Base-by-base conservation (phyloP, 768 basidiomycete genomes). In the Mrakia gelida region DNA sequence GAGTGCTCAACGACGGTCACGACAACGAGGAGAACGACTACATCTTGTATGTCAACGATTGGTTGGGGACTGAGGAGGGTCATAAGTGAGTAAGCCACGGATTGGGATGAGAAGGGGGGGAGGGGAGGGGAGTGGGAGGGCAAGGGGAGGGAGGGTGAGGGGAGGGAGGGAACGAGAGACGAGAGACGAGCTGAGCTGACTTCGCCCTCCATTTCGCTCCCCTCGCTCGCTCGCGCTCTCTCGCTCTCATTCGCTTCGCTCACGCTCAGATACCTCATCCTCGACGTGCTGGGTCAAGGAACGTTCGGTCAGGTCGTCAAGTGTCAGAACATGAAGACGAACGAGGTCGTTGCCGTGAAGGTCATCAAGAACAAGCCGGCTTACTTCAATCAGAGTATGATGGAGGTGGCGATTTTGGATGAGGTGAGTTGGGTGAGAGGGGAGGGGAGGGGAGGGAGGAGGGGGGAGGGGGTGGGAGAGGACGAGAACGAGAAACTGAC, bases 311-410 rank as follows among this genome's bases (percentile, higher is more conserved):
- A 99, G 84, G 97, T 99, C 45, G 97, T 98, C 81, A 99, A 99
- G 84, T 99, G 97, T 83, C 97, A 98, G 85, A 98, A 99, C 84
- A 95, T 98, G 91, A 94, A 95, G 87, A 97, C 94, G 43, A 95
- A 98, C 85, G 96, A 98, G 84, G 93, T 98, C 75, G 94, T 97
- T 63, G 97, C 97, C 32, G 97, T 99, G 79, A 99, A 98, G 85
- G 97, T 99, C 11, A 94, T 99, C 81, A 99, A 99, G 87, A 99
- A 99, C 85, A 99, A 98, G 85, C 97, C 96, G 8, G 97, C 97
- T 0, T 99, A 99, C 86, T 95, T 97, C 85, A 98, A 98, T 83
- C 97, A 99, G 86, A 94, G 92, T 85, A 98, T 97, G 92, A 99
- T 99, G 97, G 97, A 99, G 85, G 96, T 98, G 38, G 97, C 95